Percentiles rank a stretch among this genome's conserved stretches.
These are phyloP conservation scores for Rhododendron henanense DNA, from an alignment of 148 eudicot genomes.

Conservation along the genomic window DNA sequence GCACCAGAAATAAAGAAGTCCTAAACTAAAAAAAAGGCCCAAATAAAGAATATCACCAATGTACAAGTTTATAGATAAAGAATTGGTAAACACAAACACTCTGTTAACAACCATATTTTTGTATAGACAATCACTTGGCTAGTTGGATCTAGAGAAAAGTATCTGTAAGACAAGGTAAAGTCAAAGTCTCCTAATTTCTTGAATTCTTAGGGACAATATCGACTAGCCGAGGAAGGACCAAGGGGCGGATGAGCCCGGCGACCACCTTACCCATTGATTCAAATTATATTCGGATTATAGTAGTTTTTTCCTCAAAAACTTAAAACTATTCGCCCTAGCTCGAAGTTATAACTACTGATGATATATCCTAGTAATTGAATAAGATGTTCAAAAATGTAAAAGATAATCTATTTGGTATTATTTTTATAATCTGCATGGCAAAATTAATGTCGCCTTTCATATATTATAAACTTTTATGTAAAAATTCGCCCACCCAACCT, in stretches of 20 bases:
- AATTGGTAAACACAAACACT: background rate
- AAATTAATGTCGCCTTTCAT: background rate
- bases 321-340: too few relatives aligned
- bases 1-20: background rate
- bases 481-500: background rate
- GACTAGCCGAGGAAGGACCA: background rate
- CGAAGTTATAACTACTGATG: background rate
- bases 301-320: too few relatives aligned
- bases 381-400: background rate
- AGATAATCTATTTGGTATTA: background rate
- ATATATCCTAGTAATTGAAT: background rate
- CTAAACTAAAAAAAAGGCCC: background rate
- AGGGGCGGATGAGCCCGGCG: too few relatives aligned
- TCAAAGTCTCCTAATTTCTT: background rate
- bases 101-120: background rate
- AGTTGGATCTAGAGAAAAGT: background rate
- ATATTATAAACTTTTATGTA: too few relatives aligned
- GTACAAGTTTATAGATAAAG: background rate
- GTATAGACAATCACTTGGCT: background rate
- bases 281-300: too few relatives aligned
- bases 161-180: background rate
- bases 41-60: background rate
- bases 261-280: too few relatives aligned
- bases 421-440: background rate
- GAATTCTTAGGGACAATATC: background rate